Conservation (phyloP, 2,329 filamentous ascomycete species). For the Graphilbum fragrans region DNA sequence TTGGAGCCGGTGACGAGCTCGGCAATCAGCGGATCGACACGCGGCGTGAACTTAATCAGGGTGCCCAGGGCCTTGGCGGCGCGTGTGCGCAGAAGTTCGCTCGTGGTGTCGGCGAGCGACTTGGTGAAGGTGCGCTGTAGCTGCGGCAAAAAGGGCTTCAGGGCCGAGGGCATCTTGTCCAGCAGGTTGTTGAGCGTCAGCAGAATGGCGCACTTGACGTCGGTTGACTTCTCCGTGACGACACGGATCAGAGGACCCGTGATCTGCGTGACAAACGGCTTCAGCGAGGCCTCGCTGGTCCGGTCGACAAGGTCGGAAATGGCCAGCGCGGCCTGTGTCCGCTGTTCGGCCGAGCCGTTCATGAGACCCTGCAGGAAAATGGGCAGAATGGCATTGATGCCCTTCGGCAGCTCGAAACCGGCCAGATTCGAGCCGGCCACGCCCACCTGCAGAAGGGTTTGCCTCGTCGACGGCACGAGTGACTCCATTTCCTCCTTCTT, state of each 20-base stretch:
- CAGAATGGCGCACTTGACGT: slow-evolving; percentile 91
- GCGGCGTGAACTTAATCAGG: slow-evolving; percentile 86
- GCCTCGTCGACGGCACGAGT: slow-evolving; percentile 73
- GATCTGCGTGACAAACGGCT: slow-evolving; percentile 93
- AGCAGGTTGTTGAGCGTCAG: slow-evolving; percentile 88
- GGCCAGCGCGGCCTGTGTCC: slow-evolving; percentile 80
- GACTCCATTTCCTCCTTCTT: slow-evolving; percentile 98
- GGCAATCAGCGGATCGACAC: slow-evolving; percentile 84
- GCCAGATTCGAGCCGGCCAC: slow-evolving; percentile 73
- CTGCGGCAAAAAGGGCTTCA: slow-evolving; percentile 95
- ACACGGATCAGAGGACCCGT: slow-evolving; percentile 96
- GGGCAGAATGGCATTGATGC: slow-evolving; percentile 88
- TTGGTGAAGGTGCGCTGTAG: slow-evolving; percentile 95
- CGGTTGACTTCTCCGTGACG: slow-evolving; percentile 88
- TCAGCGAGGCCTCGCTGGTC: slow-evolving; percentile 74
- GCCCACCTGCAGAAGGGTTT: slow-evolving; percentile 78
- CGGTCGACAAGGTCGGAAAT: slow-evolving; percentile 95
- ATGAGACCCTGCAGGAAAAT: slow-evolving; percentile 97
- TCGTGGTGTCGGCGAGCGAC: slow-evolving; percentile 84
- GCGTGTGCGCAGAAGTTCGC: slow-evolving; percentile 73
- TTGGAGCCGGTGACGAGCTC: slow-evolving; percentile 94
- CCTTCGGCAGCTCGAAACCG: slow-evolving; percentile 88
- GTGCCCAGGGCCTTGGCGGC: slow-evolving; percentile 92
- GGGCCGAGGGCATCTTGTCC: slow-evolving; percentile 88
- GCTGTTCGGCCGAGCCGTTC: slow-evolving; percentile 88